Conservation (phyloP, 2,329 filamentous ascomycete genomes). For the Ceratocystiopsis minuta region DNA sequence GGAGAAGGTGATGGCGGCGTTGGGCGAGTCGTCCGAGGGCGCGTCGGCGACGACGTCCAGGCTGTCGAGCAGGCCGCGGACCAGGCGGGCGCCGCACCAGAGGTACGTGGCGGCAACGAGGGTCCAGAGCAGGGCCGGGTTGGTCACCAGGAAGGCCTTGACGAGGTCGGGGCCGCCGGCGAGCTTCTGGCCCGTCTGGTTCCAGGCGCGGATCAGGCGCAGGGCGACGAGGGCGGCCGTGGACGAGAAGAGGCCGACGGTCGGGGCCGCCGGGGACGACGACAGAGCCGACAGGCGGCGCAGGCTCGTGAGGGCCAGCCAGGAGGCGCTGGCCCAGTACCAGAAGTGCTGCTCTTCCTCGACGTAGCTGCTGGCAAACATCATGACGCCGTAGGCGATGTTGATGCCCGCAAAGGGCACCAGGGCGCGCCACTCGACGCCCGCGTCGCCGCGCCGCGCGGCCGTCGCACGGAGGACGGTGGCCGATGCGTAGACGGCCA, state of each 20-base stretch:
- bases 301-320: constrained; percentile 38
- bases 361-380: constrained; percentile 96
- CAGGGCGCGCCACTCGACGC: constrained; percentile 9
- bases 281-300: constrained; percentile 18
- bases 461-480: neutral
- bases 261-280: neutral
- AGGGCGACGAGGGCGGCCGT: constrained; percentile 37
- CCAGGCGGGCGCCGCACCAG: constrained; percentile 31
- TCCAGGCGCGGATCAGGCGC: constrained; percentile 64
- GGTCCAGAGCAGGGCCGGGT: constrained; percentile 54
- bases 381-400: constrained; percentile 60
- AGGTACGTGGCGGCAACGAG: constrained; percentile 54
- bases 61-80: constrained; percentile 22
- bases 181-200: constrained; percentile 93
- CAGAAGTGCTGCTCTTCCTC: constrained; percentile 98
- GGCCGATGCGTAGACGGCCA: constrained; percentile 23
- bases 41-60: neutral
- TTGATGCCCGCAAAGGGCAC: constrained; percentile 32
- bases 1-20: constrained; percentile 12
- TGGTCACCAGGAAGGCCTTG: constrained; percentile 45
- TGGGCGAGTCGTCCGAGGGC: too few relatives aligned
- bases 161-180: constrained; percentile 81
- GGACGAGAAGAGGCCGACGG: constrained; percentile 18
- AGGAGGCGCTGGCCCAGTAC: constrained; percentile 74
- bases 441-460: neutral